phyloP scores from a whole-genome alignment of 2,329 filamentous ascomycete genomes.

The Monosporascus sp. region DNA sequence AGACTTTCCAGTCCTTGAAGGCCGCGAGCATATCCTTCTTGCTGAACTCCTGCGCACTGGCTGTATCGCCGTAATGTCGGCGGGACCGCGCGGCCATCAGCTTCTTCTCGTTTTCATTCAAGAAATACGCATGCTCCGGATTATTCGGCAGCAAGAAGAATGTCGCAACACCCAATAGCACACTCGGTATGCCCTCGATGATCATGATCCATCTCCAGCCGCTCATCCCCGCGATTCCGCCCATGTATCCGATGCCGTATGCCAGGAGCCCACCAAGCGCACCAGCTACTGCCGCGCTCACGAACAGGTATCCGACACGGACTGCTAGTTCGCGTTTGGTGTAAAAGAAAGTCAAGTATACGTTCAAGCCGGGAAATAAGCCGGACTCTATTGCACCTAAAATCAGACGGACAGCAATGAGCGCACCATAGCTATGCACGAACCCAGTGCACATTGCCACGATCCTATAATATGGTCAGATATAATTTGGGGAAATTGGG shows the following conservation, averaged over 20 bases:
- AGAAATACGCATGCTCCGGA: constrained; percentile 56
- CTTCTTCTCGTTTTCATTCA: constrained; percentile 51
- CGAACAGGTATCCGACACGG: constrained; percentile 69
- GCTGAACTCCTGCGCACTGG: constrained; percentile 39
- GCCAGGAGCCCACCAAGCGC: constrained; percentile 69
- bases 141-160: constrained; percentile 58
- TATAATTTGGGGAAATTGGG: no score
- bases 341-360: constrained; percentile 66
- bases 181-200: constrained; percentile 40
- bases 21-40: constrained; percentile 61
- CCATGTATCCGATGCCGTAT: constrained; percentile 68
- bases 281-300: constrained; percentile 64
- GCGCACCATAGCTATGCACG: constrained; percentile 56
- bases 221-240: constrained; percentile 55
- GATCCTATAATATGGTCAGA: constrained; percentile 25
- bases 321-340: constrained; percentile 67
- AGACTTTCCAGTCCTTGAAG: constrained; percentile 72
- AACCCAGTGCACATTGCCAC: constrained; percentile 67
- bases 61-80: constrained; percentile 43
- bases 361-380: constrained; percentile 22
- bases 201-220: constrained; percentile 74
- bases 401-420: constrained; percentile 64
- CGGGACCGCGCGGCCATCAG: constrained; percentile 36
- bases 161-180: constrained; percentile 49
- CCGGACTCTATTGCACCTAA: constrained; percentile 52